Conservation (phyloP, 148 eudicot species). For the Rhododendron williamsianum region DNA sequence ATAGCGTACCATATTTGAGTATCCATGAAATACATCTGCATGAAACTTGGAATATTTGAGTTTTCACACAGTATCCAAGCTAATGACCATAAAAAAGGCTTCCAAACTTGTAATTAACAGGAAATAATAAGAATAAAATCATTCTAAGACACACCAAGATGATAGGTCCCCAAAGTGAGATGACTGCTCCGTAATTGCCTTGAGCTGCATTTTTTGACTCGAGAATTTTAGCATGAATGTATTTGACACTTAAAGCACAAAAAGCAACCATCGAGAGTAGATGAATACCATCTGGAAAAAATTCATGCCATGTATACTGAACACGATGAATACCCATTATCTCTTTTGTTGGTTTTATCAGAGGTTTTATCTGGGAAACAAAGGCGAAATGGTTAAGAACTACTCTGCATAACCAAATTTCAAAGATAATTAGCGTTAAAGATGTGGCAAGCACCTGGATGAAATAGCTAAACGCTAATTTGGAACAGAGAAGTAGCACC, state of each 20-base stretch:
- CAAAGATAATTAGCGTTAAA: background rate
- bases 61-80: background rate
- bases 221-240: background rate
- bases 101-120: background rate
- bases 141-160: slow-evolving; percentile 37
- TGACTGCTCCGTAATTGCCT: slow-evolving; percentile 57
- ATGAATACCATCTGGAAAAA: slow-evolving; percentile 52
- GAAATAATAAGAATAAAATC: background rate
- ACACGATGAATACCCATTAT: slow-evolving; percentile 35
- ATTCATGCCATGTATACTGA: slow-evolving; percentile 59
- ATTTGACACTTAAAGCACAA: background rate
- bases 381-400: background rate
- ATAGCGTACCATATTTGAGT: slow-evolving; percentile 72
- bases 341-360: slow-evolving; percentile 58
- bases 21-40: slow-evolving; percentile 73
- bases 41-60: background rate
- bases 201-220: slow-evolving; percentile 34
- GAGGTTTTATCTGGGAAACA: slow-evolving; percentile 54
- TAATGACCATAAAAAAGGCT: background rate
- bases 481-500: slow-evolving; percentile 46
- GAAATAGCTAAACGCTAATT: slow-evolving; percentile 56
- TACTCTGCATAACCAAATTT: background rate
- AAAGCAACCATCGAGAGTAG: background rate
- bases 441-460: slow-evolving; percentile 37
- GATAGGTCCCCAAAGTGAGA: slow-evolving; percentile 70